Evolutionary conservation across 2,329 filamentous ascomycete genomes (phyloP), one percentile per base, ranked within the genome.

Genomic region (Exophiala oligosperma): DNA sequence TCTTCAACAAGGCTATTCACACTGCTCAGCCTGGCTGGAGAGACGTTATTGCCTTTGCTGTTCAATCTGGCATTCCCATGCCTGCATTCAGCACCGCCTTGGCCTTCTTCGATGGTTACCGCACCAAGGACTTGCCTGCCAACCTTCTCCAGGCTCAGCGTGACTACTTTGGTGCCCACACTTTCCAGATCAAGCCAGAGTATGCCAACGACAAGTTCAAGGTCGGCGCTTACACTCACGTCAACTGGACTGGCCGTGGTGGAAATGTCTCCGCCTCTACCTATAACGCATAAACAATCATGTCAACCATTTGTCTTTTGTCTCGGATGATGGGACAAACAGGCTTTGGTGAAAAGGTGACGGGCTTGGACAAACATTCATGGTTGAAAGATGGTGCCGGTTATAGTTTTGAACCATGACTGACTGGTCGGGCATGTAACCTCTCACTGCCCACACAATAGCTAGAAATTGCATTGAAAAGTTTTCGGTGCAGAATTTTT

Each of bases 1-100:
- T 99, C 88, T 99, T 99, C 90, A 96, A 96, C 85, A 91, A 94
- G 82, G 94, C 94, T 71, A 99, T 99, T 79, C 89, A 97, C 87
- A 90, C 88, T 73, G 94, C 94, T 60, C 94, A 99, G 83, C 83
- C 84, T 61, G 92, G 92, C 74, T 96, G 92, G 92, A 87, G 90
- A 83, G 87, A 92, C 74, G 88, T 96, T 66, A 89, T 99, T 69
- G 84, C 89, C 80, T 95, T 96, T 87, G 85, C 90, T 68, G 92
- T 93, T 65, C 84, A 95, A 65, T 91, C 95, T 79, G 94, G 94
- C 78, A 95, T 99, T 74, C 94, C 94, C 67, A 94, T 91, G 56
- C 94, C 94, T 43, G 91, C 91, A 71, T 99, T 99, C 88, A 92
- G 89, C 75, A 97, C 94, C 62, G 94, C 94, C 50, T 86, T 99